A percentile compares a stretch with the other conserved stretches of the same genome.
These are phyloP conservation scores for Verticillium tricorpus DNA, from an alignment of 2,329 filamentous ascomycete genomes.

Conservation along the genomic window DNA sequence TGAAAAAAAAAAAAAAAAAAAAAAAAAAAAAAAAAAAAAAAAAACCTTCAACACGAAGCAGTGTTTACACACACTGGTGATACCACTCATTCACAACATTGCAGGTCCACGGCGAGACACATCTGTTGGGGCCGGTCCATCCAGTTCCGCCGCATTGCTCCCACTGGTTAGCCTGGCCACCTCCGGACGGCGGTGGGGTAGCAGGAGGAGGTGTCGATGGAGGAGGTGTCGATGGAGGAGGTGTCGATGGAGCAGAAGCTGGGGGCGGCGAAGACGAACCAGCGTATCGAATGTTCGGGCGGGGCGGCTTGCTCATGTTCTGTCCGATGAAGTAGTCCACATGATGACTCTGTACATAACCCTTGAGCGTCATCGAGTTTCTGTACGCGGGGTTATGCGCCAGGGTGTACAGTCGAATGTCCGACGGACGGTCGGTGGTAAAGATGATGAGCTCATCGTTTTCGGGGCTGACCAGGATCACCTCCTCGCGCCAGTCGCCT, in stretches of 20 bases:
- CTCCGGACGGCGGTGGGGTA: neutral
- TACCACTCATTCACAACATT: constrained; percentile 15
- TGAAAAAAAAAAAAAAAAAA: neutral
- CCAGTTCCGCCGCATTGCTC: constrained; percentile 16
- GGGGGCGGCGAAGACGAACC: neutral
- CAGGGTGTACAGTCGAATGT: constrained; percentile 17
- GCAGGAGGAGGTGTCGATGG: neutral
- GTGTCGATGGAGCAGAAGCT: neutral
- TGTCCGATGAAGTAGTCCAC: constrained; percentile 17
- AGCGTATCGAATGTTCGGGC: constrained; percentile 8
- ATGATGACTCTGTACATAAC: constrained; percentile 17
- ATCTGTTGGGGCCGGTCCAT: constrained; percentile 17
- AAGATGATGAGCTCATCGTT: constrained; percentile 16
- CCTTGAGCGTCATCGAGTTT: constrained; percentile 18
- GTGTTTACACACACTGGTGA: constrained; percentile 13
- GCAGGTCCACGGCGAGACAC: constrained; percentile 14
- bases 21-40: neutral
- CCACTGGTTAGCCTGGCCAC: constrained; percentile 9
- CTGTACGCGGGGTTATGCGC: constrained; percentile 19
- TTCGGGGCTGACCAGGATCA: constrained; percentile 11
- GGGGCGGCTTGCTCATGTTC: constrained; percentile 12
- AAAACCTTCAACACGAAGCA: neutral
- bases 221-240: neutral
- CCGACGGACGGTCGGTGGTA: constrained; percentile 14
- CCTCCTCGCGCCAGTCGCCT: constrained; percentile 18